Conservation (phyloP, 192 early-diverging fungal species). For the Coemansia sp. region DNA sequence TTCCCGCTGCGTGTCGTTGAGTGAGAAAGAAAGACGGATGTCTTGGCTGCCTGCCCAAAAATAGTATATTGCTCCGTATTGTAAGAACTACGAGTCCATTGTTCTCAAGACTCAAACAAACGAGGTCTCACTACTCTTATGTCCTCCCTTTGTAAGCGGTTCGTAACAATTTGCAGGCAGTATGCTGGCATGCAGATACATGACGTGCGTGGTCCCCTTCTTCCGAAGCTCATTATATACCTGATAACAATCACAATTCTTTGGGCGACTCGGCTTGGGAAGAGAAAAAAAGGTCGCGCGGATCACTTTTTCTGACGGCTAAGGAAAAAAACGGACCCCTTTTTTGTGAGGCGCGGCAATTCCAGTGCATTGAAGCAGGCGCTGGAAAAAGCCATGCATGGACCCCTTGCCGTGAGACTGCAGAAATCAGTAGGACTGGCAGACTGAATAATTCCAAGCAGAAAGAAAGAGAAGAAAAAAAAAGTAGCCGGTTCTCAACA, state of each 20-base stretch:
- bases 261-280: neutral
- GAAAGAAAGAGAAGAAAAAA: neutral
- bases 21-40: neutral
- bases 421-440: slow-evolving; percentile 2
- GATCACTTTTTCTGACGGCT: neutral
- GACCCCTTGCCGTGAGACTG: neutral
- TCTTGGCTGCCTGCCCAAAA: neutral
- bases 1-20: neutral
- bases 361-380: slow-evolving; percentile 4
- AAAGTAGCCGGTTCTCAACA: neutral
- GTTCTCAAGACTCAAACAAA: neutral
- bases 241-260: neutral
- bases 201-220: slow-evolving; percentile 2
- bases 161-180: slow-evolving; percentile 1
- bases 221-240: neutral
- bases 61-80: slow-evolving; percentile 3
- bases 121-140: neutral
- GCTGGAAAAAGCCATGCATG: neutral
- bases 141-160: neutral
- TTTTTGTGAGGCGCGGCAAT: neutral
- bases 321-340: no score
- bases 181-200: slow-evolving; percentile 4
- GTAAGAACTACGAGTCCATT: neutral
- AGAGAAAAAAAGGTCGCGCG: neutral
- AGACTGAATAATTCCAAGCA: neutral